Percentiles rank a stretch among this genome's conserved stretches.
Conservation (phyloP, 129 eudicot species). For the Flaveria robusta region DNA sequence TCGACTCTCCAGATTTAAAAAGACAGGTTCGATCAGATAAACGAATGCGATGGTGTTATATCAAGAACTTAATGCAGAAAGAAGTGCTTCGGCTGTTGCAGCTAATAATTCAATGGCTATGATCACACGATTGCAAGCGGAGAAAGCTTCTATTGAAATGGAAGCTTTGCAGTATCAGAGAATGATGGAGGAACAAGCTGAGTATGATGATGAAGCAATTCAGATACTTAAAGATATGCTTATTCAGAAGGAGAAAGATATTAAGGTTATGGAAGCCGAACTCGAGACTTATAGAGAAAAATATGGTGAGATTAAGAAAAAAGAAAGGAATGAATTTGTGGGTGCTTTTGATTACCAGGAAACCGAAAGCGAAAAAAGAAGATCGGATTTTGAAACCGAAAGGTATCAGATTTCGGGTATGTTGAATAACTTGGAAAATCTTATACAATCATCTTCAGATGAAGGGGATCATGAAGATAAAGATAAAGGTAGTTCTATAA, state of each 20-base stretch:
- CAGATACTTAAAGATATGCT: constrained; percentile 60
- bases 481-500: constrained; percentile 44
- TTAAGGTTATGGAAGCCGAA: constrained; percentile 55
- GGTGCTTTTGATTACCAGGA: constrained; percentile 48
- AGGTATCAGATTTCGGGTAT: constrained; percentile 52
- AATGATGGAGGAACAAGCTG: constrained; percentile 86
- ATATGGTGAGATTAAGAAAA: constrained; percentile 45
- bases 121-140: constrained; percentile 84
- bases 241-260: constrained; percentile 55
- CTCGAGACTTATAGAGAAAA: constrained; percentile 47
- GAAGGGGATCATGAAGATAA: constrained; percentile 31
- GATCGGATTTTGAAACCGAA: constrained; percentile 53
- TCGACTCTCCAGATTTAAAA: constrained; percentile 43
- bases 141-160: constrained; percentile 88
- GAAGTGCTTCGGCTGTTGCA: constrained; percentile 83
- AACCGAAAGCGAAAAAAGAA: constrained; percentile 6
- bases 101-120: constrained; percentile 98
- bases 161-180: constrained; percentile 87
- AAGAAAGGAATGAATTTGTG: constrained; percentile 40
- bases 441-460: constrained; percentile 27
- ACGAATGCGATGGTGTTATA: constrained; percentile 51
- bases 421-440: constrained; percentile 55
- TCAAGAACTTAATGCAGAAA: constrained; percentile 85
- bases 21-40: constrained; percentile 56
- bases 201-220: constrained; percentile 73